phyloP scores from a whole-genome alignment of 148 eudicot species.

The Agrostemma githago region DNA sequence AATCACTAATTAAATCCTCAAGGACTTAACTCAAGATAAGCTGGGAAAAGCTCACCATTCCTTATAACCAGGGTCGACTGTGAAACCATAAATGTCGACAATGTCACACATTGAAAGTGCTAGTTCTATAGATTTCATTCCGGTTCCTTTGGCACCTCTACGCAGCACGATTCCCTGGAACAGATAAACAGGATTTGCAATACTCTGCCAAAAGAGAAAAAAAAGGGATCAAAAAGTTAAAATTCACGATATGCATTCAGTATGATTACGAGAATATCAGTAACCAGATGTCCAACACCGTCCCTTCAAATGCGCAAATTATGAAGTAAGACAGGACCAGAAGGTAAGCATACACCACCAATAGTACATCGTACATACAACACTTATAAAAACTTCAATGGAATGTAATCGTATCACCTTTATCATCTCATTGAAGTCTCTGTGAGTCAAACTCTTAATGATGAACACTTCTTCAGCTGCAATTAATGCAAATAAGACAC shows the following conservation, averaged over 20 bases:
- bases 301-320: background rate
- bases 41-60: slow-evolving; percentile 61
- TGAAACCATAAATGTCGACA: slow-evolving; percentile 96
- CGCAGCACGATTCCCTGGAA: slow-evolving; percentile 98
- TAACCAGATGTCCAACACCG: background rate
- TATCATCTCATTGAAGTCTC: slow-evolving; percentile 86
- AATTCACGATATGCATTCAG: slow-evolving; percentile 8
- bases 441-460: slow-evolving; percentile 91
- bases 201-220: slow-evolving; percentile 44
- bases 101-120: slow-evolving; percentile 99
- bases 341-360: background rate
- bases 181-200: slow-evolving; percentile 92
- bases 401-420: slow-evolving; percentile 47
- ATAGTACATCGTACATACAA: background rate
- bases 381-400: slow-evolving; percentile 6
- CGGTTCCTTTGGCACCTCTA: slow-evolving; percentile 99
- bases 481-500: slow-evolving; percentile 18
- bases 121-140: slow-evolving; percentile 94
- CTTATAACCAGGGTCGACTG: slow-evolving; percentile 96
- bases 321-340: background rate
- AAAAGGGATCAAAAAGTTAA: slow-evolving; percentile 3
- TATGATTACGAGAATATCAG: background rate
- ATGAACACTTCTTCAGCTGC: slow-evolving; percentile 94
- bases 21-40: background rate
- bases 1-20: background rate